Evolutionary conservation across 305 asterid species (phyloP).

Genomic region (Fraxinus floribunda): DNA sequence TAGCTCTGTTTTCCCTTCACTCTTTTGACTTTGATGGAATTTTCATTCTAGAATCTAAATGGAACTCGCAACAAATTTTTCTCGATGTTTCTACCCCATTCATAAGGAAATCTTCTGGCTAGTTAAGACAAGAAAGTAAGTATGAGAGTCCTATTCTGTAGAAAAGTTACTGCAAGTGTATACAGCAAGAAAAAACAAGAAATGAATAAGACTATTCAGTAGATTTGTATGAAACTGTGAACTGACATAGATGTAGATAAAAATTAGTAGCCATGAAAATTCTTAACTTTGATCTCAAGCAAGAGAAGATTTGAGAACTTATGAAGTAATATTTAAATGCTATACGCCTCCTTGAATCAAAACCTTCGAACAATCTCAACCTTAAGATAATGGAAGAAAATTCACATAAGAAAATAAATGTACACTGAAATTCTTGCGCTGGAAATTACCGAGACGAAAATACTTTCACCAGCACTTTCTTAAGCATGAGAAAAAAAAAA

Average conservation of each 20-base stretch:
- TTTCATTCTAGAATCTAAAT: slow-evolving; percentile 49
- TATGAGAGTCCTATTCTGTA: neutral
- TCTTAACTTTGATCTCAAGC: neutral
- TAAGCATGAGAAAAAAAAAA: neutral
- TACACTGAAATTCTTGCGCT: neutral
- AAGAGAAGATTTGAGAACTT: neutral
- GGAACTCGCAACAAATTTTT: slow-evolving; percentile 32
- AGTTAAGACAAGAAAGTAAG: slow-evolving; percentile 24
- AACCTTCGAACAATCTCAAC: neutral
- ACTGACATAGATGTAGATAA: neutral
- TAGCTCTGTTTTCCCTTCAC: slow-evolving; percentile 8
- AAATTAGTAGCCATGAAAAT: neutral
- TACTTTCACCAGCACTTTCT: neutral
- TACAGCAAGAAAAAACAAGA: neutral
- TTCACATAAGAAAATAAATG: neutral
- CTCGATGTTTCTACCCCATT: slow-evolving; percentile 44
- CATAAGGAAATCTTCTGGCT: slow-evolving; percentile 50
- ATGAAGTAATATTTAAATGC: neutral
- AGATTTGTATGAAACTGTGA: neutral
- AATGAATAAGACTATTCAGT: neutral
- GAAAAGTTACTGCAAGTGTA: neutral
- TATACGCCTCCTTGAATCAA: neutral
- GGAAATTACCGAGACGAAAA: neutral
- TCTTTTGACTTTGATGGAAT: slow-evolving; percentile 29
- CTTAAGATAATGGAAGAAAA: neutral